Evolutionary conservation across 1,139 yeast species (phyloP), one percentile per base, ranked within the genome.

Genomic region (Arxiozyma slooffiae): DNA sequence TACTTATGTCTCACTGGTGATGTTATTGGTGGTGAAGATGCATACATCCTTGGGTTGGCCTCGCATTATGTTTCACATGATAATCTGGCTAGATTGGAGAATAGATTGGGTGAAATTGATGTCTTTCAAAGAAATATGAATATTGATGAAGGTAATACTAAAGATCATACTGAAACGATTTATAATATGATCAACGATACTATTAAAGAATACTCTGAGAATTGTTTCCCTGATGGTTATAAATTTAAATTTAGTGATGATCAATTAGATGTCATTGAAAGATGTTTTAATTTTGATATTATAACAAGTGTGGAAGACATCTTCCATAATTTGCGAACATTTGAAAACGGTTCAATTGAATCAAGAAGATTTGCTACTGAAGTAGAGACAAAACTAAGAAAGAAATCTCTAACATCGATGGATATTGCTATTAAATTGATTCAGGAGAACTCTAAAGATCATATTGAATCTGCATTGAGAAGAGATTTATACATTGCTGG

Each of bases 1-100:
- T 92, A 86, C 67, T 72, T 88, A 55, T 94, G 96, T 17, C 73
- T 92, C 59, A 90, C 98, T 2, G 96, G 97, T 48, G 83, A 82
- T 53, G 74, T 85, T 34, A 70, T 92, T 58, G 67, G 71, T 53
- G 97, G 97, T 5, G 74, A 77, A 57, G 97, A 92, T 64, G 83
- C 85, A 17, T 82, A 89, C 62, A 69, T 82, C 56, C 77, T 85
- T 16, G 98, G 98, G 17, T 76, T 85, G 56, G 96, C 96, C 42
- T 89, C 98, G 26, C 98, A 92, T 67, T 92, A 80, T 62, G 82
- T 92, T 39, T 82, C 87, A 17, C 74, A 82, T 40, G 79, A 76
- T 53, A 79, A 81, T 57, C 66, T 89, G 44, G 76, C 77, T 1
- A 81, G 77, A 41, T 75, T 92, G 59, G 76, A 78, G 56, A 74